These are phyloP conservation scores for Obba rivulosa DNA, from an alignment of 768 basidiomycete genomes.

Conservation along the genomic window DNA sequence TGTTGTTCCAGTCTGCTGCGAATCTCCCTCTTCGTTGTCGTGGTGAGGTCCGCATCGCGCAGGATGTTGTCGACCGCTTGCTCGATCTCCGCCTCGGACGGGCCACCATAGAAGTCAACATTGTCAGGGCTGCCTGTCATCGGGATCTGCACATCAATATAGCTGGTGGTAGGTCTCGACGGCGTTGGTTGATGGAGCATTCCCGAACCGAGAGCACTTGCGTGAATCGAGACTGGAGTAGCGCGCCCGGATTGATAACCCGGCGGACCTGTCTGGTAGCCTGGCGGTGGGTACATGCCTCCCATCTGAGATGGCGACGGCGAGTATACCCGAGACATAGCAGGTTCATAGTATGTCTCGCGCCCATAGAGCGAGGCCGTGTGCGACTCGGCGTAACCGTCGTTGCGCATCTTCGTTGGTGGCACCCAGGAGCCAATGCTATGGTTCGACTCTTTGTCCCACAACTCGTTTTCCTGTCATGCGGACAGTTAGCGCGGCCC, in stretches of 20 bases:
- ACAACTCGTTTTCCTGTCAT: conserved; percentile 83
- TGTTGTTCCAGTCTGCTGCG: conserved; percentile 76
- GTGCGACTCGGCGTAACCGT: conserved; percentile 72
- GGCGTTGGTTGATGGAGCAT: conserved; percentile 56
- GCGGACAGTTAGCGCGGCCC: conserved; percentile 1
- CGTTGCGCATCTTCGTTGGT: conserved; percentile 62
- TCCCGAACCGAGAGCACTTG: conserved; percentile 8
- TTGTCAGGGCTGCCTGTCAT: conserved; percentile 47
- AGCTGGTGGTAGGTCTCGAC: conserved; percentile 70
- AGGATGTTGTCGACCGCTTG: conserved; percentile 69
- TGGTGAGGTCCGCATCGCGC: conserved; percentile 76
- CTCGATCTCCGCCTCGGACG: conserved; percentile 70
- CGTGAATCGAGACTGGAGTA: conserved; percentile 36
- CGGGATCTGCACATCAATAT: conserved; percentile 69
- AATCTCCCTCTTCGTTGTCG: conserved; percentile 89
- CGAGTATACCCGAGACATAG: conserved; percentile 50
- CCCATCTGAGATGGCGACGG: conserved; percentile 69
- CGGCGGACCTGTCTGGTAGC: conserved; percentile 31
- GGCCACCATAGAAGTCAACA: conserved; percentile 41
- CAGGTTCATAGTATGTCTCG: conserved; percentile 81
- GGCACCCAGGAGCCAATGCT: conserved; percentile 93
- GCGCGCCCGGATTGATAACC: conserved; percentile 77
- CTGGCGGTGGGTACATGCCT: conserved; percentile 34
- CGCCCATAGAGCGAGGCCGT: conserved; percentile 83
- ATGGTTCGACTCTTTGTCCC: conserved; percentile 97